Evolutionary conservation across 768 basidiomycete genomes (phyloP), one percentile per base, ranked within the genome.

Genomic region (Agrocybe praecox): DNA sequence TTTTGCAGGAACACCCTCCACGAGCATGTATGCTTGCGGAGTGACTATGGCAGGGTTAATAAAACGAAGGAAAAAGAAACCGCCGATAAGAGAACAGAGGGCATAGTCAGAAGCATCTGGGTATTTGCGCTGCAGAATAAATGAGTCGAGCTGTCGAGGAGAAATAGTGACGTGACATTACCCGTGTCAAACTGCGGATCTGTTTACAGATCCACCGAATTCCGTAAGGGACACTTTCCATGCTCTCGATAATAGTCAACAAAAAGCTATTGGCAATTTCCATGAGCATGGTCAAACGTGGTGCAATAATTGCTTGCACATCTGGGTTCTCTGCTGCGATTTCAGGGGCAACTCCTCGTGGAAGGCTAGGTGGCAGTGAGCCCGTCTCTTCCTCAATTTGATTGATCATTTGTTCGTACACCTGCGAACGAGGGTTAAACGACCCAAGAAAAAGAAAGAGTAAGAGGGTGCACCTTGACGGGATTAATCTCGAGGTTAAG

Each of bases 201-300:
- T 99, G 97, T 74, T 99, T 99, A 77, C 97, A 99, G 69, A 99
- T 99, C 97, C 97, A 99, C 62, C 97, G 84, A 61, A 99, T 99
- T 65, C 97, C 97, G 67, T 99, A 99, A 23, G 97, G 97, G 14
- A 98, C 97, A 65, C 90, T 95, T 65, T 99, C 97, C 88, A 98
- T 88, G 60, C 93, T 95, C 60, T 98, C 96, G 65, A 99, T 98
- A 67, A 99, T 99, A 9, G 97, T 99, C 32, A 94, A 80, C 57
- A 99, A 79, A 77, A 99, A 98, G 66, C 90, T 93, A 67, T 98
- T 98, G 47, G 97, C 97, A 58, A 99, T 99, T 72, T 99, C 97
- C 95, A 99, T 98, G 61, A 99, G 81, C 97, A 99, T 98, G 2
- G 95, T 96, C 48, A 98, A 76, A 21, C 97, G 87, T 15, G 97